A percentile compares a stretch with the other conserved stretches of the same genome.
phyloP scores from a whole-genome alignment of 148 eudicot species.

The Persicaria maculosa region DNA sequence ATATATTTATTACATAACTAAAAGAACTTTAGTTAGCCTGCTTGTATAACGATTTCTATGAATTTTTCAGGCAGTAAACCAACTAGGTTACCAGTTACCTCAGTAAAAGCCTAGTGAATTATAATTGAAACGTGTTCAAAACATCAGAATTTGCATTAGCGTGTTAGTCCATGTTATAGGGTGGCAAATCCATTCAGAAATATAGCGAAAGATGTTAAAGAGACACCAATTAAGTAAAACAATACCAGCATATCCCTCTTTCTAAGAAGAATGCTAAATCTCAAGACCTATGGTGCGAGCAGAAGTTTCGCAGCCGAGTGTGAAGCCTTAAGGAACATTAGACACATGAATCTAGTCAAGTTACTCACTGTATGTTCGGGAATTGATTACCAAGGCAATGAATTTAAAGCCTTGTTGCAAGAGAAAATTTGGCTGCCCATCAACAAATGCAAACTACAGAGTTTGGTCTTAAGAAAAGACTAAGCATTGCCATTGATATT shows the following conservation, averaged over 20 bases:
- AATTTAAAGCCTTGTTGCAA: conserved; percentile 2
- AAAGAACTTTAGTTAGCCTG: no score
- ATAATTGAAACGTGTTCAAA: neutral
- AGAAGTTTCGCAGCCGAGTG: conserved; percentile 13
- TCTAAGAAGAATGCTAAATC: conserved; percentile 21
- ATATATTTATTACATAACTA: no score
- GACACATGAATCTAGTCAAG: conserved; percentile 12
- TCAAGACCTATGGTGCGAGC: neutral
- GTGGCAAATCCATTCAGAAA: neutral
- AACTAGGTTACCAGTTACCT: no score
- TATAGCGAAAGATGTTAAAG: neutral
- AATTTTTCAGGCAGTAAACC: no score
- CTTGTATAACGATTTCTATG: no score
- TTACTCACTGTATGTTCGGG: conserved; percentile 6
- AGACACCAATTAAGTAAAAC: conserved; percentile 3
- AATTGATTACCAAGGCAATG: conserved; percentile 11
- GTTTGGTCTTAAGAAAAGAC: neutral
- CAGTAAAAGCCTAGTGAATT: neutral
- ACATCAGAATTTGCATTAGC: neutral
- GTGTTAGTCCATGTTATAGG: neutral
- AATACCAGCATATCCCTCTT: conserved; percentile 53
- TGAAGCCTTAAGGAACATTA: conserved; percentile 6
- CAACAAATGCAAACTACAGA: neutral
- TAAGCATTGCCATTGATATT: conserved; percentile 18
- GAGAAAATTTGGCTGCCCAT: neutral